These are phyloP conservation scores for Tricholoma furcatifolium DNA, from an alignment of 768 basidiomycete species.

Conservation along the genomic window DNA sequence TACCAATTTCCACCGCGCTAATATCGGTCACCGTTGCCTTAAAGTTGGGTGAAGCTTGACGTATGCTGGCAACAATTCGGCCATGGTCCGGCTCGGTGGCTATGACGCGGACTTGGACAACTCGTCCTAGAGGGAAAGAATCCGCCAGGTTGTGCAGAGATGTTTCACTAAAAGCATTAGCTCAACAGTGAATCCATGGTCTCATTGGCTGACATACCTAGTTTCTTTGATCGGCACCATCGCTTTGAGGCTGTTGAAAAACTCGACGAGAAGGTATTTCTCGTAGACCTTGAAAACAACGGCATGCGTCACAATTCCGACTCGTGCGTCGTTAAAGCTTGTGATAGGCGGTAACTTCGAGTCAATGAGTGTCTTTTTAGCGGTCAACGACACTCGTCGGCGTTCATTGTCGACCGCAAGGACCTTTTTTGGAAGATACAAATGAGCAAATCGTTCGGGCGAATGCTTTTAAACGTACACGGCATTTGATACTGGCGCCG, in stretches of 20 bases:
- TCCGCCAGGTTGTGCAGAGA: constrained; percentile 52
- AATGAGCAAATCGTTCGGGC: neutral
- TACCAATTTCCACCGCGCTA: constrained; percentile 74
- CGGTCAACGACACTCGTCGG: constrained; percentile 81
- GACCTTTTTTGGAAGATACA: constrained; percentile 46
- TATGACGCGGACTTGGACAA: constrained; percentile 81
- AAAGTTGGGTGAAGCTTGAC: constrained; percentile 64
- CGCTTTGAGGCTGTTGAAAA: constrained; percentile 87
- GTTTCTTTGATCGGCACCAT: constrained; percentile 79
- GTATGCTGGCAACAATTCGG: constrained; percentile 82
- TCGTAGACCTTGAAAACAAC: constrained; percentile 83
- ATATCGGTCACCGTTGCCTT: constrained; percentile 56
- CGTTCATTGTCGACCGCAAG: constrained; percentile 79
- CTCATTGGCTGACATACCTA: constrained; percentile 47
- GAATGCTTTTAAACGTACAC: constrained; percentile 47
- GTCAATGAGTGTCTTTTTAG: constrained; percentile 88
- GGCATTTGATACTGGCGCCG: constrained; percentile 80
- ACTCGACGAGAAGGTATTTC: constrained; percentile 81
- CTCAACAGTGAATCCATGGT: neutral
- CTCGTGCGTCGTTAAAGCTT: constrained; percentile 60
- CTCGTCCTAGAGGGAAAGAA: constrained; percentile 76
- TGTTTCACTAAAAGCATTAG: constrained; percentile 54
- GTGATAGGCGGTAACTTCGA: constrained; percentile 73
- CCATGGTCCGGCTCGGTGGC: constrained; percentile 53
- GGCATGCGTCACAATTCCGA: constrained; percentile 74